A percentile compares a stretch with the other conserved stretches of the same genome.
These are phyloP conservation scores for Pseudogymnoascus sp. DNA, from an alignment of 2,329 filamentous ascomycete genomes.

Conservation along the genomic window DNA sequence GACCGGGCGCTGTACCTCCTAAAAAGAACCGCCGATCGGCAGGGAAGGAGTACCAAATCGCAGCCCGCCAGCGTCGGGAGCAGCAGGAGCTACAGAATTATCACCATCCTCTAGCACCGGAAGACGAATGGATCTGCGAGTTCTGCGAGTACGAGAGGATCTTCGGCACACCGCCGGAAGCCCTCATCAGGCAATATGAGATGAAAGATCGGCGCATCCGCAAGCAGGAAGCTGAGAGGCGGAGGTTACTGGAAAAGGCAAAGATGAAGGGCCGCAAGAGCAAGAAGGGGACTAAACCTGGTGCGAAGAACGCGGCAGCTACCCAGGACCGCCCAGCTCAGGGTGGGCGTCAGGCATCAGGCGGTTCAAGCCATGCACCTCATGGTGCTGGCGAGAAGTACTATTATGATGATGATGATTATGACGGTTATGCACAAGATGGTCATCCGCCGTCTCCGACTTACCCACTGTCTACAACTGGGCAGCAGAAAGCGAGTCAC, in stretches of 20 bases:
- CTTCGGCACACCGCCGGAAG: slow-evolving; percentile 77
- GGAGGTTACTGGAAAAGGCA: slow-evolving; percentile 78
- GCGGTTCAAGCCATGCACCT: slow-evolving; percentile 30
- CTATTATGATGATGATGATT: slow-evolving; percentile 38
- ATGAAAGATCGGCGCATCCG: slow-evolving; percentile 84
- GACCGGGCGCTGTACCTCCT: slow-evolving; percentile 29
- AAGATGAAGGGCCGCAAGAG: slow-evolving; percentile 88
- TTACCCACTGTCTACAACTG: slow-evolving; percentile 32
- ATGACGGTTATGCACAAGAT: slow-evolving; percentile 24
- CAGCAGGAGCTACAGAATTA: slow-evolving; percentile 70
- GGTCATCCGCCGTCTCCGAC: slow-evolving; percentile 19
- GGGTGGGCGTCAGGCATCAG: slow-evolving; percentile 12
- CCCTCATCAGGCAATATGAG: slow-evolving; percentile 85
- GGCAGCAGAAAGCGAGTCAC: slow-evolving; percentile 16
- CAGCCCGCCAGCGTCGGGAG: slow-evolving; percentile 69
- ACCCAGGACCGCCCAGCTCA: slow-evolving; percentile 22
- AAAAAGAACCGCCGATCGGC: slow-evolving; percentile 59
- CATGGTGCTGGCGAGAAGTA: slow-evolving; percentile 37
- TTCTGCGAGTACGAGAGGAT: slow-evolving; percentile 98
- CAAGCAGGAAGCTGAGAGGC: slow-evolving; percentile 77
- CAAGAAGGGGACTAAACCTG: slow-evolving; percentile 68
- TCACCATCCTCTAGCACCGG: slow-evolving; percentile 59
- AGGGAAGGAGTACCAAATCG: slow-evolving; percentile 63
- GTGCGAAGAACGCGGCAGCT: slow-evolving; percentile 17
- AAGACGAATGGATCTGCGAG: slow-evolving; percentile 91